These are phyloP conservation scores for Ophioceras dolichostomum DNA, from an alignment of 2,329 filamentous ascomycete species.

Conservation along the genomic window DNA sequence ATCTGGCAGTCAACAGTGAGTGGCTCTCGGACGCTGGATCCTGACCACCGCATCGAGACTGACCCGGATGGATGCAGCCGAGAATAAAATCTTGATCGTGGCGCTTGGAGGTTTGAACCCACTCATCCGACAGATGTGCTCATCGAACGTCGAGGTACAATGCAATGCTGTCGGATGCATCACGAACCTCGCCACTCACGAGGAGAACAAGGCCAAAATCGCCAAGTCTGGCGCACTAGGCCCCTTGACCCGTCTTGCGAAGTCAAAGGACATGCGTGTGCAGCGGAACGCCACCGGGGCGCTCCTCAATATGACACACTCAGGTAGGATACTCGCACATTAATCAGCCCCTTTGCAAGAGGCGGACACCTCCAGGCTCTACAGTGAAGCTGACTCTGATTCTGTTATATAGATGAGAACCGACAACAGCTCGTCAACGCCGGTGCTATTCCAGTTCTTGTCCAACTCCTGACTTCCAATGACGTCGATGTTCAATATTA, in stretches of 20 bases:
- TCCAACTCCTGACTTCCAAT: conserved; percentile 81
- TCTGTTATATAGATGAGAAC: conserved; percentile 88
- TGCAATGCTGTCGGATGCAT: conserved; percentile 99
- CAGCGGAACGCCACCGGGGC: conserved; percentile 96
- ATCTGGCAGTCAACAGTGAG: conserved; percentile 93
- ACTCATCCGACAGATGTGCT: conserved; percentile 96
- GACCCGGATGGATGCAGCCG: conserved; percentile 46
- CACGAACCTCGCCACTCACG: conserved; percentile 93
- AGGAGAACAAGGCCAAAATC: conserved; percentile 99
- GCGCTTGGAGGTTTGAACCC: conserved; percentile 80
- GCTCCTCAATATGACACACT: conserved; percentile 97
- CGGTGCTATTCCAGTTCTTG: conserved; percentile 93
- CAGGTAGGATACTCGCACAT: conserved; percentile 63
- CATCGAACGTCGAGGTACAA: conserved; percentile 93
- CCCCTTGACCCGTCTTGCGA: conserved; percentile 81
- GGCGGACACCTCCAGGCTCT: too few species aligned
- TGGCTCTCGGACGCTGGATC: conserved; percentile 7
- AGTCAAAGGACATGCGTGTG: conserved; percentile 97
- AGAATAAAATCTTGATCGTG: conserved; percentile 97
- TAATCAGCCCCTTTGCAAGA: too few species aligned
- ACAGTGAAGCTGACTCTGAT: conserved; percentile 10
- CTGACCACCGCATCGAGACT: background rate
- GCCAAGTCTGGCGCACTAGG: conserved; percentile 86
- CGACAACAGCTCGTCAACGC: conserved; percentile 94
- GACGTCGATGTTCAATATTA: conserved; percentile 99